These are phyloP conservation scores for Botryococcus braunii DNA, from an alignment of 163 green algal genomes.

Conservation along the genomic window DNA sequence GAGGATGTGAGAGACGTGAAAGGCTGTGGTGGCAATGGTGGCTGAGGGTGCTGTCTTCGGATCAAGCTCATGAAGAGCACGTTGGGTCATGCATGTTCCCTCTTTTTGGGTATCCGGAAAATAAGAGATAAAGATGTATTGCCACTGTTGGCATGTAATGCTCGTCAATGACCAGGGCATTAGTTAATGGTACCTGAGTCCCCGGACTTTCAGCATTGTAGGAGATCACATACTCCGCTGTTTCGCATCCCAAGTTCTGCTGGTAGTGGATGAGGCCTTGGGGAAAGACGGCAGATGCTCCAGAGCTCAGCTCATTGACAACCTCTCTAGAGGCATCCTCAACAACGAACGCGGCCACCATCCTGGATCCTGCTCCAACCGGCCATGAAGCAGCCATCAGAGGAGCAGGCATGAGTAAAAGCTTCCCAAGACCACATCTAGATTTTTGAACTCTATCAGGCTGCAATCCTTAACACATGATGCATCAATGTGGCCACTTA, in stretches of 20 bases:
- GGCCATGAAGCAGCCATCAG: not conserved
- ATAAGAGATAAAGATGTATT: too few species aligned
- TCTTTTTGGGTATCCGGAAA: too few species aligned
- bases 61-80: too few species aligned
- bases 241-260: conserved; percentile 17
- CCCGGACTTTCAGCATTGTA: conserved; percentile 17
- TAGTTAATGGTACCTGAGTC: conserved; percentile 12
- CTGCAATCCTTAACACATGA: not conserved
- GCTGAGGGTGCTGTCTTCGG: too few species aligned
- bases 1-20: too few species aligned
- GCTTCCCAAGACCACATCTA: not conserved
- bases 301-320: conserved; percentile 18
- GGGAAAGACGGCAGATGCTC: conserved; percentile 19
- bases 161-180: too few species aligned
- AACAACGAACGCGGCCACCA: conserved; percentile 17
- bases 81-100: too few species aligned
- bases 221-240: conserved; percentile 19
- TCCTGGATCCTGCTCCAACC: conserved; percentile 7
- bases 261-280: conserved; percentile 27
- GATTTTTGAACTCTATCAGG: not conserved
- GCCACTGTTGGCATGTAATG: too few species aligned
- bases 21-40: too few species aligned
- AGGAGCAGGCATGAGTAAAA: not conserved
- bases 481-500: not conserved
- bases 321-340: conserved; percentile 7